These are phyloP conservation scores for Phytophthora meadii DNA, from an alignment of 352 stramenopile genomes.

Conservation along the genomic window DNA sequence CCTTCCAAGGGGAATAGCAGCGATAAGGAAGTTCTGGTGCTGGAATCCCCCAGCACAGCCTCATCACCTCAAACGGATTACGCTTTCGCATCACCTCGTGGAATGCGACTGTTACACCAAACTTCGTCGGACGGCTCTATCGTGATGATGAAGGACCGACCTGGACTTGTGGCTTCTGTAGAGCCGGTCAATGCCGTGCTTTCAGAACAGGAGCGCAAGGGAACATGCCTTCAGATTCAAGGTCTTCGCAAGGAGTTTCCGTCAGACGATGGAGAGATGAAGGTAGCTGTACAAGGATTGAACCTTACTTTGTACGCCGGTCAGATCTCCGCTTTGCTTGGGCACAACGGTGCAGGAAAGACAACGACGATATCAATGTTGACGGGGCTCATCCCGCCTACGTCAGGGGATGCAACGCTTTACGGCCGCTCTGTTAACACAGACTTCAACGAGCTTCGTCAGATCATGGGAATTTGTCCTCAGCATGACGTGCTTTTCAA, in stretches of 20 bases:
- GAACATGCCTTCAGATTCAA: slow-evolving; percentile 56
- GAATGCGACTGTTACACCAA: slow-evolving; percentile 35
- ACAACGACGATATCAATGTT: slow-evolving; percentile 94
- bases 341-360: slow-evolving; percentile 89
- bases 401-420: slow-evolving; percentile 71
- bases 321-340: slow-evolving; percentile 93
- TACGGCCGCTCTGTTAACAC: slow-evolving; percentile 71
- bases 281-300: slow-evolving; percentile 86
- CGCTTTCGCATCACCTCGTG: slow-evolving; percentile 16
- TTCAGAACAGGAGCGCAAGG: slow-evolving; percentile 45
- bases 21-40: slow-evolving; percentile 30
- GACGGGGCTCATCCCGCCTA: slow-evolving; percentile 85
- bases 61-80: slow-evolving; percentile 39
- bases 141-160: slow-evolving; percentile 37
- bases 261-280: slow-evolving; percentile 60
- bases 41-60: slow-evolving; percentile 30
- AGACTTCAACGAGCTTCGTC: slow-evolving; percentile 89
- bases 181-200: slow-evolving; percentile 58
- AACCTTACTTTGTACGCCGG: slow-evolving; percentile 92
- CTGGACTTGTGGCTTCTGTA: slow-evolving; percentile 30
- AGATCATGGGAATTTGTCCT: slow-evolving; percentile 95
- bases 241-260: slow-evolving; percentile 68
- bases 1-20: slow-evolving; percentile 6
- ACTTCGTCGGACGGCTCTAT: slow-evolving; percentile 41
- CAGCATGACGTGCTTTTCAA: slow-evolving; percentile 97